These are phyloP conservation scores for Trichoderma sp. DNA, from an alignment of 2,329 filamentous ascomycete species.

Conservation along the genomic window DNA sequence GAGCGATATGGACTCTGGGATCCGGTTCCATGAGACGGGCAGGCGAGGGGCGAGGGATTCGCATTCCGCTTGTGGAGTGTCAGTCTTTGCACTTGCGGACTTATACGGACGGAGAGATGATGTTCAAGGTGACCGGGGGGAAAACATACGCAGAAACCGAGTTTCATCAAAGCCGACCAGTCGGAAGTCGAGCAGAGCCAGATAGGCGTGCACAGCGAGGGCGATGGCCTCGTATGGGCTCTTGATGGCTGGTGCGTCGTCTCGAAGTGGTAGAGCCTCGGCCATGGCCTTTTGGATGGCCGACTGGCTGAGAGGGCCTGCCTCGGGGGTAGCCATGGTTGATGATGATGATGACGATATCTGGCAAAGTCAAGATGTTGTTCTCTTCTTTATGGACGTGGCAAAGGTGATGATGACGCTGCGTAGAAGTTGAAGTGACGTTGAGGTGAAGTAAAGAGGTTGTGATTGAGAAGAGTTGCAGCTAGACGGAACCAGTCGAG, in stretches of 20 bases:
- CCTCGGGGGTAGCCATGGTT: background rate
- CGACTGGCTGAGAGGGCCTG: conserved; percentile 33
- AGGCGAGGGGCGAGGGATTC: conserved; percentile 63
- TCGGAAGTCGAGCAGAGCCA: conserved; percentile 77
- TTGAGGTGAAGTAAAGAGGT: too few relatives aligned
- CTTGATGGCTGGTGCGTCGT: conserved; percentile 64
- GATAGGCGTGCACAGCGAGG: conserved; percentile 80
- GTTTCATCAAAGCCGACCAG: conserved; percentile 85
- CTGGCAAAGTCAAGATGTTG: too few relatives aligned
- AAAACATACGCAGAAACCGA: conserved; percentile 64
- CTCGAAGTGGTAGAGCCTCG: conserved; percentile 61
- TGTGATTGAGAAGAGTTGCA: too few relatives aligned
- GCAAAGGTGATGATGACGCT: too few relatives aligned
- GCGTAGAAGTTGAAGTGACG: background rate
- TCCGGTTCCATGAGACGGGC: conserved; percentile 78
- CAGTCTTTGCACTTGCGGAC: conserved; percentile 14
- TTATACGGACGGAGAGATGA: background rate
- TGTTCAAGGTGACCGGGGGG: background rate
- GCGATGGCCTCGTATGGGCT: conserved; percentile 81
- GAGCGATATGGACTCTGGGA: conserved; percentile 72
- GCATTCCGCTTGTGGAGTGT: conserved; percentile 47
- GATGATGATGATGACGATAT: background rate
- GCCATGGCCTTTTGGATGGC: conserved; percentile 58
- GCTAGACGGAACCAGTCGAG: too few relatives aligned
- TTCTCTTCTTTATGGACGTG: too few relatives aligned